These are phyloP conservation scores for Colletotrichum incanum DNA, from an alignment of 2,329 filamentous ascomycete species.

Conservation along the genomic window DNA sequence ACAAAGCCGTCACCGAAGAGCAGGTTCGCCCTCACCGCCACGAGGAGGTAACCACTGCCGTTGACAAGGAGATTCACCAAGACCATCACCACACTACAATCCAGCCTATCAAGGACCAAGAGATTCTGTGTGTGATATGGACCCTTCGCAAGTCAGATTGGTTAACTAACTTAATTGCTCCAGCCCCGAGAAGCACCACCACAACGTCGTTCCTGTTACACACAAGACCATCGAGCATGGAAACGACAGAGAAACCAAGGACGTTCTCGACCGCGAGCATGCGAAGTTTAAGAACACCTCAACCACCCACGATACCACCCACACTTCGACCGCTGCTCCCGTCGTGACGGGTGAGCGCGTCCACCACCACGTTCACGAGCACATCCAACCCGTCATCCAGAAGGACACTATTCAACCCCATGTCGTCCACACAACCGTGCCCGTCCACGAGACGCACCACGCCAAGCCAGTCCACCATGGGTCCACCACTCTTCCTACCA, in stretches of 20 bases:
- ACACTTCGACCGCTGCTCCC: constrained; percentile 48
- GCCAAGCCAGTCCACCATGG: constrained; percentile 77
- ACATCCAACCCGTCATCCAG: constrained; percentile 79
- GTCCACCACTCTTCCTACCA: constrained; percentile 74
- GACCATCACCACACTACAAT: constrained; percentile 81
- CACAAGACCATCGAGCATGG: constrained; percentile 75
- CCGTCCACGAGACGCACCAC: constrained; percentile 81
- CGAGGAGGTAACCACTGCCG: constrained; percentile 73
- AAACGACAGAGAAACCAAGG: constrained; percentile 63
- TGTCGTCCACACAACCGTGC: constrained; percentile 80
- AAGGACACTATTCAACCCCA: constrained; percentile 79
- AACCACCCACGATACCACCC: constrained; percentile 50
- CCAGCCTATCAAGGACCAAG: constrained; percentile 68
- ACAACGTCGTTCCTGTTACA: constrained; percentile 72
- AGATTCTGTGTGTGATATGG: constrained; percentile 60
- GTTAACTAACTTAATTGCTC: neutral
- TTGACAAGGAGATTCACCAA: constrained; percentile 80
- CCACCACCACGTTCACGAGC: constrained; percentile 72
- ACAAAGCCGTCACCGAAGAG: constrained; percentile 74
- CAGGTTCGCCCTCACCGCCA: constrained; percentile 72
- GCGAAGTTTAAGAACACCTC: constrained; percentile 50
- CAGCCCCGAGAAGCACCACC: constrained; percentile 73
- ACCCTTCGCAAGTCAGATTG: constrained; percentile 45
- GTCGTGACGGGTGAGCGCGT: constrained; percentile 50
- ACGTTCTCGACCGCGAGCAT: constrained; percentile 67